phyloP scores from a whole-genome alignment of 2,329 filamentous ascomycete species.

The Aspergillus brasiliensis region DNA sequence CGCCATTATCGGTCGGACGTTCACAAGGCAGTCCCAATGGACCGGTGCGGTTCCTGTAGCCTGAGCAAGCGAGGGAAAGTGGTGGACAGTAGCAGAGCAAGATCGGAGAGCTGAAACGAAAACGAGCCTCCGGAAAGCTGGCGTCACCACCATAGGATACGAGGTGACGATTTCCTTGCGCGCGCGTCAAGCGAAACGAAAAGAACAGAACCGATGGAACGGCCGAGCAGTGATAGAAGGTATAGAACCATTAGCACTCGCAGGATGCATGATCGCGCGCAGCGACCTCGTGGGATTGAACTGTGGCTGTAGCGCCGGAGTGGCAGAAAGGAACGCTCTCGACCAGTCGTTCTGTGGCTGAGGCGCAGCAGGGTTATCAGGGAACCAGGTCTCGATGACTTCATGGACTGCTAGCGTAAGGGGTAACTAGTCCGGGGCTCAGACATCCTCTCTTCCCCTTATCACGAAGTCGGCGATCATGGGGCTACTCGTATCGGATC shows the following conservation, averaged over 20 bases:
- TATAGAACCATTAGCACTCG: not conserved
- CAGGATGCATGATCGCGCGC: not conserved
- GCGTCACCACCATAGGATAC: not conserved
- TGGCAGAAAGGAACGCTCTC: conserved; percentile 5
- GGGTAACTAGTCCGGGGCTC: conserved; percentile 21
- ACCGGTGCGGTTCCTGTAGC: no score
- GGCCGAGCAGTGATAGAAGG: not conserved
- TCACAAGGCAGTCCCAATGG: no score
- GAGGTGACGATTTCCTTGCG: not conserved
- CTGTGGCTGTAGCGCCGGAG: conserved; percentile 12
- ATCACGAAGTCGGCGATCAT: conserved; percentile 8
- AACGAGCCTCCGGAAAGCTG: no score
- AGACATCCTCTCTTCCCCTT: conserved; percentile 6
- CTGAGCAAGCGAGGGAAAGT: not conserved
- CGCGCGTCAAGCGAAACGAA: conserved; percentile 1
- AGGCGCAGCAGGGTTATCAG: conserved; percentile 16
- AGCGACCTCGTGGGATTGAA: conserved; percentile 5
- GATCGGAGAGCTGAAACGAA: not conserved
- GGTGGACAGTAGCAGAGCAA: not conserved
- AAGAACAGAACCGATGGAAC: no score
- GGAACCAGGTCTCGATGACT: not conserved
- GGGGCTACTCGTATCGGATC: not conserved
- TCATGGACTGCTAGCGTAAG: not conserved
- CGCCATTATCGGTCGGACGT: no score
- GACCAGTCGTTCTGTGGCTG: conserved; percentile 17